Evolutionary conservation across 1,284 basidiomycete genomes (phyloP).

Genomic region (Cryptococcus wingfieldii): DNA sequence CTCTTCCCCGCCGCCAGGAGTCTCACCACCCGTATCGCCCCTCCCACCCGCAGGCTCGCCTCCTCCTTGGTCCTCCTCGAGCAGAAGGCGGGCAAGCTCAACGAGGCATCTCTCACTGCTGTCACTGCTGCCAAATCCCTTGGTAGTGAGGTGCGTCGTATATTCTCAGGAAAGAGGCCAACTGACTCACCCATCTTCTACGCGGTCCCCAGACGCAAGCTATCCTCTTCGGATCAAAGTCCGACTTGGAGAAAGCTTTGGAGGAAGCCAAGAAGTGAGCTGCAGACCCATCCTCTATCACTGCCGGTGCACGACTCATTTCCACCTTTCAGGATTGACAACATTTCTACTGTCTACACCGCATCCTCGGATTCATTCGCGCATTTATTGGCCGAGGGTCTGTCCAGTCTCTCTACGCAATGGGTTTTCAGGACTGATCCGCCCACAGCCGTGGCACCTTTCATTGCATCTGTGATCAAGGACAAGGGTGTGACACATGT

Average conservation of each 20-base stretch:
- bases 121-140: constrained; percentile 81
- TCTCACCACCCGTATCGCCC: constrained; percentile 6
- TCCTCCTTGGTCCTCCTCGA: constrained; percentile 79
- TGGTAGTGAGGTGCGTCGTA: constrained; percentile 53
- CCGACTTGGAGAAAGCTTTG: constrained; percentile 64
- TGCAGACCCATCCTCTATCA: too few relatives aligned
- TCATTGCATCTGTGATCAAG: constrained; percentile 53
- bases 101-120: constrained; percentile 80
- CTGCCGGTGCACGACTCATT: neutral
- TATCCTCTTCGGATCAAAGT: constrained; percentile 73
- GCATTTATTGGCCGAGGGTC: constrained; percentile 51
- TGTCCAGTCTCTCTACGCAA: constrained; percentile 5
- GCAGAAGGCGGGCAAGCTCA: constrained; percentile 75
- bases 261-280: constrained; percentile 73
- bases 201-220: constrained; percentile 63
- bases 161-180: neutral
- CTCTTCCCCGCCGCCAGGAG: constrained; percentile 7
- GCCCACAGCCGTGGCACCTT: constrained; percentile 52
- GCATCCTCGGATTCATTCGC: constrained; percentile 48
- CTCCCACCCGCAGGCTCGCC: constrained; percentile 34
- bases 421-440: neutral
- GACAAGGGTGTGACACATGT: constrained; percentile 69
- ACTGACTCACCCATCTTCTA: neutral
- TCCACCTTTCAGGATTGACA: constrained; percentile 38
- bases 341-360: constrained; percentile 50